These are phyloP conservation scores for Yamadazyma laniorum DNA, from an alignment of 805 yeast genomes.

Conservation along the genomic window DNA sequence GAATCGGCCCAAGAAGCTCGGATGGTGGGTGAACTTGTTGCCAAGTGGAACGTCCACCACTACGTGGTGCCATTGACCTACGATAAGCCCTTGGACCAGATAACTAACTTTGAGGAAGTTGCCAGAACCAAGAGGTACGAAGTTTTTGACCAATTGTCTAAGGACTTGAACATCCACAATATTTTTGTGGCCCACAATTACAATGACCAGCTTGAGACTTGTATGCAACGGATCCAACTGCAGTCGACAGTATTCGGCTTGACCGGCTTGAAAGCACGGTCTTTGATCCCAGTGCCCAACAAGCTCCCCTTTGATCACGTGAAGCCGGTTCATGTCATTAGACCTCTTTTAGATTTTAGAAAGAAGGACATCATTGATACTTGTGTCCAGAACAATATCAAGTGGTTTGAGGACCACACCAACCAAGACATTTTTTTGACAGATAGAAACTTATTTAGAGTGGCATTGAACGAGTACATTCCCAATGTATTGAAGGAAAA, in stretches of 20 bases:
- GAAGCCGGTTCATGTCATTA: constrained; percentile 23
- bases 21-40: constrained; percentile 30
- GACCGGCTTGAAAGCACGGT: constrained; percentile 45
- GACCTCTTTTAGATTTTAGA: constrained; percentile 53
- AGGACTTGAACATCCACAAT: constrained; percentile 24
- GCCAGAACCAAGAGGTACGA: constrained; percentile 58
- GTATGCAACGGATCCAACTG: constrained; percentile 49
- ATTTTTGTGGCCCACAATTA: constrained; percentile 64
- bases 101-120: constrained; percentile 51
- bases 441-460: constrained; percentile 54
- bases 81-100: constrained; percentile 23
- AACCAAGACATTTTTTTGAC: constrained; percentile 57
- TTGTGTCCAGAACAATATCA: constrained; percentile 39
- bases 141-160: constrained; percentile 43
- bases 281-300: constrained; percentile 27
- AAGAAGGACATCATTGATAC: constrained; percentile 48
- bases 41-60: constrained; percentile 36
- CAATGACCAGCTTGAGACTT: constrained; percentile 75
- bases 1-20: constrained; percentile 52
- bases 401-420: constrained; percentile 73
- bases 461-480: constrained; percentile 24
- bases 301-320: constrained; percentile 15
- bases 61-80: constrained; percentile 26
- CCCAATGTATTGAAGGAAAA: constrained; percentile 16
- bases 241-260: constrained; percentile 52